Conservation (phyloP, 164 flowering plant species). For the Vitis labrusca region DNA sequence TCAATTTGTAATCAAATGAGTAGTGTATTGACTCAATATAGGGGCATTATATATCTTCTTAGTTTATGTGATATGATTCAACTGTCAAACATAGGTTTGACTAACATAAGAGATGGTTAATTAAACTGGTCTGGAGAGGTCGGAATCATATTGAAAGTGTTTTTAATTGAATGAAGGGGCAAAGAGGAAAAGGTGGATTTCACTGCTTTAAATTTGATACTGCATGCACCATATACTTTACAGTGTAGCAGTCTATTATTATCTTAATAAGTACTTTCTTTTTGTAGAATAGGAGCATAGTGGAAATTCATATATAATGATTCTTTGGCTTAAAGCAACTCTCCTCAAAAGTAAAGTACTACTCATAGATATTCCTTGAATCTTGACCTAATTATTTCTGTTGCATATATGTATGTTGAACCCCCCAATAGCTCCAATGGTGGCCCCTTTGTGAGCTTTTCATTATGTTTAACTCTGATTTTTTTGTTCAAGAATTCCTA, state of each 20-base stretch:
- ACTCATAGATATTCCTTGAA: constrained; percentile 22
- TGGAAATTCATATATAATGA: background rate
- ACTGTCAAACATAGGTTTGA: too few relatives aligned
- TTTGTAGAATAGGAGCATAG: constrained; percentile 13
- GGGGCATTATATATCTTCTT: too few relatives aligned
- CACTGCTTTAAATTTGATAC: background rate
- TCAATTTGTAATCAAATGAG: too few relatives aligned
- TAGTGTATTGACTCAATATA: too few relatives aligned
- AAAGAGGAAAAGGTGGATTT: background rate
- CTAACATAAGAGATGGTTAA: too few relatives aligned
- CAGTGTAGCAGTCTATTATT: background rate
- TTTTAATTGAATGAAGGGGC: too few relatives aligned
- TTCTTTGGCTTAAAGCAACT: background rate
- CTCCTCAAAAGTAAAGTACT: constrained; percentile 1
- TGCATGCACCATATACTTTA: background rate
- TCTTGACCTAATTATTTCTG: constrained; percentile 15
- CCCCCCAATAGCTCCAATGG: constrained; percentile 10
- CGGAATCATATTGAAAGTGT: too few relatives aligned
- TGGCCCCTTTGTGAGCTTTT: constrained; percentile 9
- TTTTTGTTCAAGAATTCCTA: constrained; percentile 9
- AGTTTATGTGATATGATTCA: too few relatives aligned
- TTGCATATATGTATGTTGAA: constrained; percentile 19
- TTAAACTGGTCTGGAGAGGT: too few relatives aligned
- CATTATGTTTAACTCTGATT: constrained; percentile 7
- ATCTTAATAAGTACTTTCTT: background rate